These are phyloP conservation scores for Monosporascus cannonballus DNA, from an alignment of 2,329 filamentous ascomycete genomes.

Conservation along the genomic window DNA sequence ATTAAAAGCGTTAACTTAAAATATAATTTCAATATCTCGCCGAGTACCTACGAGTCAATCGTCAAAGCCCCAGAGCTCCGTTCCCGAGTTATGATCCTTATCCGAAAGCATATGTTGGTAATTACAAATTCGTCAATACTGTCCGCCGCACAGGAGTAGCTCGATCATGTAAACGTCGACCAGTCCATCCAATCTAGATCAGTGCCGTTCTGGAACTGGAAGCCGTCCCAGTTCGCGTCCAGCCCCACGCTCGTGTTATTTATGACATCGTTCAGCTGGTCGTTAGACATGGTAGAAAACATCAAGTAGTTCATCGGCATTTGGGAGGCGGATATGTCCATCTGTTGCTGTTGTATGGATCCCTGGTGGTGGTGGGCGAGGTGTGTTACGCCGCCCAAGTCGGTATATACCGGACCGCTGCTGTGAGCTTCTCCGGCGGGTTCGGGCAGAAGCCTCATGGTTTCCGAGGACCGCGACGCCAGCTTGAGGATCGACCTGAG, in stretches of 20 bases:
- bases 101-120: too few relatives aligned
- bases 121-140: too few relatives aligned
- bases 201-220: slow-evolving; percentile 26
- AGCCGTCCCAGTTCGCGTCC: slow-evolving; percentile 27
- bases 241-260: slow-evolving; percentile 27
- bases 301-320: slow-evolving; percentile 23
- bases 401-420: slow-evolving; percentile 12
- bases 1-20: too few relatives aligned
- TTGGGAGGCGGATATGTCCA: slow-evolving; percentile 16
- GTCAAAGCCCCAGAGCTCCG: too few relatives aligned
- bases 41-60: too few relatives aligned
- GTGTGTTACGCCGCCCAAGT: slow-evolving; percentile 11
- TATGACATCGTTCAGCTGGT: slow-evolving; percentile 28
- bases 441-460: slow-evolving; percentile 11
- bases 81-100: too few relatives aligned
- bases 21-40: too few relatives aligned
- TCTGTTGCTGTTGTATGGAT: slow-evolving; percentile 10
- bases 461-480: slow-evolving; percentile 22
- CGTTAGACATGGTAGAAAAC: slow-evolving; percentile 30
- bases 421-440: slow-evolving; percentile 12
- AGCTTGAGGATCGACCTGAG: slow-evolving; percentile 41
- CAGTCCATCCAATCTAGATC: slow-evolving; percentile 31
- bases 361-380: slow-evolving; percentile 10
- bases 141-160: too few relatives aligned
- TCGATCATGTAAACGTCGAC: slow-evolving; percentile 14